Evolutionary conservation across 495 filamentous ascomycete species (phyloP).

Genomic region (Podospora pseudoanserina): DNA sequence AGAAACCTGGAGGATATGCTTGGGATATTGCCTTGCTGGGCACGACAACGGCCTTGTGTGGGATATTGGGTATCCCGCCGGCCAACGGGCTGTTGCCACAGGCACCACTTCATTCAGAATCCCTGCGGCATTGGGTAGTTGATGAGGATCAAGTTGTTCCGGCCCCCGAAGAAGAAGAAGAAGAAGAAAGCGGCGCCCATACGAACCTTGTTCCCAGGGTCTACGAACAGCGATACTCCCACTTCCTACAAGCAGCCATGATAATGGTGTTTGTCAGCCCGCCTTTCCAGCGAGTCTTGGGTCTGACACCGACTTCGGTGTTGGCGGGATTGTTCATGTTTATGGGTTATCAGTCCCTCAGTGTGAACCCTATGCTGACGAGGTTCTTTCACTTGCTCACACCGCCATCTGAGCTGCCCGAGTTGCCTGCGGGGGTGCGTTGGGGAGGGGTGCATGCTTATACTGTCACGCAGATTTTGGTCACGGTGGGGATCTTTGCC

Average conservation of each 20-base stretch:
- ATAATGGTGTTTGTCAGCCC: conserved; percentile 62
- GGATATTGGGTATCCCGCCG: conserved; percentile 66
- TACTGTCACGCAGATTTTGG: conserved; percentile 57
- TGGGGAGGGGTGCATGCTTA: conserved; percentile 62
- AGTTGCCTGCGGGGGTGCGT: conserved; percentile 46
- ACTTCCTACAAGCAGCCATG: conserved; percentile 59
- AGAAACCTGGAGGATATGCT: conserved; percentile 64
- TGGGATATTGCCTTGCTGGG: conserved; percentile 68
- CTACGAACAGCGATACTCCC: conserved; percentile 67
- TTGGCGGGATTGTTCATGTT: conserved; percentile 68
- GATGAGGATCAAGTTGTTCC: background rate
- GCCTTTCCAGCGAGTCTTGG: conserved; percentile 65
- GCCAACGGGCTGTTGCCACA: conserved; percentile 68
- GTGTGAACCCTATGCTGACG: conserved; percentile 63
- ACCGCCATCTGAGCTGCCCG: conserved; percentile 61
- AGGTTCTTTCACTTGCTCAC: conserved; percentile 63
- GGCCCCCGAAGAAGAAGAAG: no score
- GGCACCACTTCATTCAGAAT: conserved; percentile 67
- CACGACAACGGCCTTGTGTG: conserved; percentile 65
- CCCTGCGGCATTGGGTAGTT: conserved; percentile 53
- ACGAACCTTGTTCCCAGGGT: conserved; percentile 41
- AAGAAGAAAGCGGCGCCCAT: background rate
- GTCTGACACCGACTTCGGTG: conserved; percentile 65
- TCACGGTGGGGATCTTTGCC: conserved; percentile 61
- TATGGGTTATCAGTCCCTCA: conserved; percentile 70